Percentiles rank a stretch among this genome's conserved stretches.
phyloP scores from a whole-genome alignment of 129 eudicot genomes.

The Chrysanthemum lavandulifolium region DNA sequence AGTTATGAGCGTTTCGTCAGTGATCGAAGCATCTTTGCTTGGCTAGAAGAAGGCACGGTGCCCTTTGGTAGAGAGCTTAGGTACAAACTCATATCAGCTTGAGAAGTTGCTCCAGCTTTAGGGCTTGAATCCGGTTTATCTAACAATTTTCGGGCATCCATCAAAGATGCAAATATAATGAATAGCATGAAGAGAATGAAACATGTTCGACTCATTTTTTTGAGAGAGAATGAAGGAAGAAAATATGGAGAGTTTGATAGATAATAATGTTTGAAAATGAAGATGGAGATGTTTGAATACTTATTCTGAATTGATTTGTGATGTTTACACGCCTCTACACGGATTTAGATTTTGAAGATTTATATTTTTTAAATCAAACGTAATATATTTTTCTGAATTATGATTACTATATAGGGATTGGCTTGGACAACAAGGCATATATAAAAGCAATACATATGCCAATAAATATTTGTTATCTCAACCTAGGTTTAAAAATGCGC shows the following conservation, averaged over 20 bases:
- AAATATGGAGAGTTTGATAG: neutral
- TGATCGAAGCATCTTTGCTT: constrained; percentile 42
- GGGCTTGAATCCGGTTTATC: neutral
- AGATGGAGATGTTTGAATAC: too few relatives aligned
- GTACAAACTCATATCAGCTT: constrained; percentile 29
- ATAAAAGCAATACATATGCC: too few relatives aligned
- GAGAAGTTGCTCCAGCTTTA: constrained; percentile 13
- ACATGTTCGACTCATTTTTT: constrained; percentile 20
- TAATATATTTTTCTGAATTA: too few relatives aligned
- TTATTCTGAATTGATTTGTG: too few relatives aligned
- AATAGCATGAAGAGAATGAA: constrained; percentile 16
- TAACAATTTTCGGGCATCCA: constrained; percentile 28
- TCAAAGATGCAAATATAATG: constrained; percentile 3
- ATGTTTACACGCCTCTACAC: constrained; percentile 13
- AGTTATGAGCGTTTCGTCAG: constrained; percentile 49
- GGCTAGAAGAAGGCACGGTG: constrained; percentile 58
- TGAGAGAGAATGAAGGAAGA: neutral
- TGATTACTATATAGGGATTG: too few relatives aligned
- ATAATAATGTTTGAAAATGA: too few relatives aligned
- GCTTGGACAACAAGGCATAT: too few relatives aligned
- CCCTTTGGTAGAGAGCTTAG: constrained; percentile 68
- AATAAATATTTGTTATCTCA: too few relatives aligned
- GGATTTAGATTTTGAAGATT: neutral
- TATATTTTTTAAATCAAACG: neutral
- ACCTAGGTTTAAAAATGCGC: too few relatives aligned